Evolutionary conservation across 495 filamentous ascomycete species (phyloP).

Genomic region (Xylaria telfairii): DNA sequence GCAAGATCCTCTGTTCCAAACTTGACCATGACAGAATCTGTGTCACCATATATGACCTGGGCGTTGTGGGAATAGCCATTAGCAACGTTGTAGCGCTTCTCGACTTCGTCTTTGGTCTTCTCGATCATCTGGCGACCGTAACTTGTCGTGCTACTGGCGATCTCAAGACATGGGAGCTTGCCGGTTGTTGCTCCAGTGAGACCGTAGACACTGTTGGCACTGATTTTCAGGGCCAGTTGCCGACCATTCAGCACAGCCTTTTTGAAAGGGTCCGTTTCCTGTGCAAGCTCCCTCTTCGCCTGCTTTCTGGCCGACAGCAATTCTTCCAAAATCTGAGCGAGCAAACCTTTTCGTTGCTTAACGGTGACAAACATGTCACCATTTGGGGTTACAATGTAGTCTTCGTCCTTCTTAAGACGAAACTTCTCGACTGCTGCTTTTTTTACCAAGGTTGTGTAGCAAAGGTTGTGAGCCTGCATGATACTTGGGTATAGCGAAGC

Average conservation of each 20-base stretch:
- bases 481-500: conserved; percentile 98
- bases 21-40: conserved; percentile 99
- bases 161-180: conserved; percentile 92
- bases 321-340: conserved; percentile 95
- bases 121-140: conserved; percentile 99
- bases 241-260: conserved; percentile 97
- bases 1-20: conserved; percentile 86
- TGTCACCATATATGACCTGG: conserved; percentile 97
- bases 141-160: conserved; percentile 94
- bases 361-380: conserved; percentile 90
- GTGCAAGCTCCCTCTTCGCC: conserved; percentile 87
- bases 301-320: conserved; percentile 86
- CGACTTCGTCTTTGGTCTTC: conserved; percentile 92
- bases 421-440: conserved; percentile 78
- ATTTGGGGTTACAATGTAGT: conserved; percentile 96
- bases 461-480: conserved; percentile 98
- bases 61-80: conserved; percentile 96
- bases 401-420: conserved; percentile 78
- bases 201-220: conserved; percentile 98
- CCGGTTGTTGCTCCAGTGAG: conserved; percentile 94
- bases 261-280: conserved; percentile 94
- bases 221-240: conserved; percentile 95
- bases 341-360: conserved; percentile 87
- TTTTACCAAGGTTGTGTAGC: conserved; percentile 93
- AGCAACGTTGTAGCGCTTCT: conserved; percentile 83